Evolutionary conservation across 2,329 filamentous ascomycete species (phyloP).

Genomic region (Aureobasidium sp.): DNA sequence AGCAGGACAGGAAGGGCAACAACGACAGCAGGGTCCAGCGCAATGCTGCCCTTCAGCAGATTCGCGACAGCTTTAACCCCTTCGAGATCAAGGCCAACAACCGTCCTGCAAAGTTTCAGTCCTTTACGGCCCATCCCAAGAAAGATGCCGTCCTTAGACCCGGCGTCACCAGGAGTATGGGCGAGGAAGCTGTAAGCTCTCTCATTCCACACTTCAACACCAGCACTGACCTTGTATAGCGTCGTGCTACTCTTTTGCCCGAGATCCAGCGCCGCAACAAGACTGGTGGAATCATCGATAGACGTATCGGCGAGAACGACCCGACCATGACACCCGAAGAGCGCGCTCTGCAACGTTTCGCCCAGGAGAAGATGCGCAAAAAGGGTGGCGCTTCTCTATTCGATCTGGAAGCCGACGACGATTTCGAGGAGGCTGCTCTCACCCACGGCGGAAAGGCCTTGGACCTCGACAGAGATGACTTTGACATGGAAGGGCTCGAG

Average conservation of each 20-base stretch:
- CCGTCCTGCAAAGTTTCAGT: slow-evolving; percentile 75
- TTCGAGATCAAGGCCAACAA: slow-evolving; percentile 81
- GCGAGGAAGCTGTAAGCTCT: slow-evolving; percentile 67
- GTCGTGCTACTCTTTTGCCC: slow-evolving; percentile 74
- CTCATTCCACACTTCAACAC: background rate
- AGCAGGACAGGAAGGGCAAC: slow-evolving; percentile 51
- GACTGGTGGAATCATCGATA: slow-evolving; percentile 84
- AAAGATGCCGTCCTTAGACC: slow-evolving; percentile 56
- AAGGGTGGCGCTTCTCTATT: slow-evolving; percentile 76
- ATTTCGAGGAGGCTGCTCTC: slow-evolving; percentile 50
- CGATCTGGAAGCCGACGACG: slow-evolving; percentile 79
- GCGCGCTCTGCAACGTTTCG: slow-evolving; percentile 83
- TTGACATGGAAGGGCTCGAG: slow-evolving; percentile 40
- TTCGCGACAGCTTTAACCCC: slow-evolving; percentile 95
- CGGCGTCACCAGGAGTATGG: slow-evolving; percentile 73
- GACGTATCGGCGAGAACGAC: slow-evolving; percentile 92
- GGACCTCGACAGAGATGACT: slow-evolving; percentile 61
- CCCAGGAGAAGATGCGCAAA: slow-evolving; percentile 72
- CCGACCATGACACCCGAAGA: slow-evolving; percentile 90
- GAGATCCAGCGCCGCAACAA: slow-evolving; percentile 88
- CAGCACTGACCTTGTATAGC: slow-evolving; percentile 38
- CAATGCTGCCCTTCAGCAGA: slow-evolving; percentile 70
- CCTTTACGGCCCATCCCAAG: slow-evolving; percentile 58
- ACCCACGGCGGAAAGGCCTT: slow-evolving; percentile 65
- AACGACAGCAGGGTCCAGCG: slow-evolving; percentile 67